These are phyloP conservation scores for barrel medic (Medicago truncatula) DNA, from an alignment of 306 rosid genomes.

Conservation along the genomic window MtrunA17r5.0-ANR NC_053044.1:52631001-52631500, in stretches of 20 bases:
- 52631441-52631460: background rate
- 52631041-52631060: background rate
- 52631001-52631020: slow-evolving; percentile 3
- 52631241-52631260: background rate
- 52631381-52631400: background rate
- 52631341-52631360: background rate
- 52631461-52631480: background rate
- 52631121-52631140: background rate
- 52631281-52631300: slow-evolving; percentile 14
- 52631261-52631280: slow-evolving; percentile 11
- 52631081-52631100: background rate
- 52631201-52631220: background rate
- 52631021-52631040: background rate
- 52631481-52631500: background rate
- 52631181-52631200: background rate
- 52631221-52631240: background rate
- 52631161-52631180: background rate
- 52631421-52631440: background rate
- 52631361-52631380: background rate
- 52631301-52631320: slow-evolving; percentile 5
- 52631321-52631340: slow-evolving; percentile 4
- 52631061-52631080: background rate
- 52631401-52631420: background rate
- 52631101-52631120: background rate
- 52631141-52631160: background rate